Evolutionary conservation across 192 early-diverging fungal genomes (phyloP), one percentile per base, ranked within the genome.

Genomic region (Coemansia sp.): DNA sequence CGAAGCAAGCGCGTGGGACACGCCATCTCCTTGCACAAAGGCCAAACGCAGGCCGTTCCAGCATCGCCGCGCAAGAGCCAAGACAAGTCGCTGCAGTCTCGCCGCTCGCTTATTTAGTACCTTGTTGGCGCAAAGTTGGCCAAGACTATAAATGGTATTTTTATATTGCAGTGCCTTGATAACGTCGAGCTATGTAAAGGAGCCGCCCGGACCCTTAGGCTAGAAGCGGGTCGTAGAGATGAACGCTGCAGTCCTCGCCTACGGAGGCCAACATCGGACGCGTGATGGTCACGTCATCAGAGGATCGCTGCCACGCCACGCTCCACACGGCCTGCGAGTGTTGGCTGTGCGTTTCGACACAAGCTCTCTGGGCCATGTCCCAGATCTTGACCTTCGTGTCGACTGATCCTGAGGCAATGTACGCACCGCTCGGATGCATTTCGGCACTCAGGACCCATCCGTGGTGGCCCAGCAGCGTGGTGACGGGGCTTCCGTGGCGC

Each of bases 381-480:
- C 80, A 82, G 68, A 82, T 73, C 67, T 82, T 82, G 29, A 82
- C 75, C 65, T 82, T 77, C 29, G 74, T 63, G 40, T 82, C 80
- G 9, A 74, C 41, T 5, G 80, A 82, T 0, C 71, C 80, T 9
- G 80, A 82, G 8, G 80, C 80, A 58, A 82, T 77, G 68, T 77
- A 76, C 54, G 54, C 46, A 17, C 71, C 74, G 36, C 39, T 64
- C 15, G 80, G 75, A 9, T 82, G 80, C 59, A 77, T 73, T 40
- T 76, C 67, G 4, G 75, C 80, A 4, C 70, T 73, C 47, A 82
- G 61, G 7, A 82, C 80, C 74, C 80, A 82, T 51, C 80, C 68
- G 61, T 68, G 61, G 67, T 82, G 80, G 6, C 80, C 80, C 32
- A 73, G 40, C 15, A 82, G 54, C 11, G 80, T 67, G 4, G 68